Evolutionary conservation across 2,329 filamentous ascomycete species (phyloP), one percentile per base, ranked within the genome.

Genomic region (Sclerotinia glacialis): DNA sequence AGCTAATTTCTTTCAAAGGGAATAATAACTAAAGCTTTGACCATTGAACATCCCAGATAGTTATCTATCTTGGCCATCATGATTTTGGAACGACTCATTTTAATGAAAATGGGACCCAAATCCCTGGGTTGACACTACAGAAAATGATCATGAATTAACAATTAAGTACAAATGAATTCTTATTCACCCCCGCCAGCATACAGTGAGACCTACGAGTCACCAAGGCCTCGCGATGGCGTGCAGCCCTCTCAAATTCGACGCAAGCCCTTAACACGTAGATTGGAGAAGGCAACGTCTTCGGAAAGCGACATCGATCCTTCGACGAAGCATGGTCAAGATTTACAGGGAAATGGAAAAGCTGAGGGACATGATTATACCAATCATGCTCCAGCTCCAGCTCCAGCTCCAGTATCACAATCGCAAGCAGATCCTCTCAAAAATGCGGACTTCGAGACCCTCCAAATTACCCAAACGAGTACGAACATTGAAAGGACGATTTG

Each of bases 181-280:
- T 31, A 64, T 54, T 34, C 34, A 31, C 14, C 44, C 14, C 64
- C 68, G 23, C 61, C 64, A 23, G 34, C 61, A 34, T 64, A 69
- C 37, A 44, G 49, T 59, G 65, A 67, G 21, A 44, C 49, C 28
- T 55, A 23, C 14, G 23, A 34, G 23, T 2, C 46, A 42, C 34
- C 50, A 26, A 49, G 7, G 21, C 47, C 16, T 42, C 34, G 12
- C 49, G 21, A 60, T 23, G 56, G 18, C 34, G 23, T 37, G 23
- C 55, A 63, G 11, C 44, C 53, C 18, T 50, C 55, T 34, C 64
- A 26, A 47, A 28, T 66, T 23, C n/a, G 34, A 21, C 64, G 64
- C 14, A 66, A 66, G 54, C 64, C 44, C 11, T 21, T 66, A 18
- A 23, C 46, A 49, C 18, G 14, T 37, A 21, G 16, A 18, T 21